phyloP scores from a whole-genome alignment of 805 yeast species.

The Nakazawaea siamensis region DNA sequence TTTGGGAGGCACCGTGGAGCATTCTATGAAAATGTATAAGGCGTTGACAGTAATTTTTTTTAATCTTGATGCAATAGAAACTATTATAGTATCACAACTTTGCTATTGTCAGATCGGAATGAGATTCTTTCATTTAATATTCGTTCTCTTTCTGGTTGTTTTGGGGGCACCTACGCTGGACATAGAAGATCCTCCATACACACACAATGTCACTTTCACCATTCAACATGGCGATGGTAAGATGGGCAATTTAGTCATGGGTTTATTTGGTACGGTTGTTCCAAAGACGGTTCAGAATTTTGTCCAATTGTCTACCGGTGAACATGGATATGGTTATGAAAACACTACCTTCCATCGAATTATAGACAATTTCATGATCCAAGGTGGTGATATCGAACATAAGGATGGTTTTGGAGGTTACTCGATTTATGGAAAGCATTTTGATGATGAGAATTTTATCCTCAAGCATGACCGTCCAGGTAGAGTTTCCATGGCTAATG shows the following conservation, averaged over 20 bases:
- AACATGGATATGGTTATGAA: slow-evolving; percentile 35
- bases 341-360: slow-evolving; percentile 67
- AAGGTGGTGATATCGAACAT: slow-evolving; percentile 79
- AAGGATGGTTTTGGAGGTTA: slow-evolving; percentile 67
- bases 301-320: slow-evolving; percentile 33
- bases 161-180: background rate
- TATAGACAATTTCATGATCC: slow-evolving; percentile 67
- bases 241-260: slow-evolving; percentile 41
- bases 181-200: slow-evolving; percentile 38
- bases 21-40: too few species aligned
- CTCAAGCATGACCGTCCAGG: slow-evolving; percentile 39
- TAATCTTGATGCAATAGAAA: too few species aligned
- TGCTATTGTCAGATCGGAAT: too few species aligned
- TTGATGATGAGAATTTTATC: slow-evolving; percentile 65
- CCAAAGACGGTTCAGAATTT: slow-evolving; percentile 62
- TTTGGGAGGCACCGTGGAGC: too few species aligned
- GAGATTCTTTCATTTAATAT: too few species aligned
- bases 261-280: slow-evolving; percentile 55
- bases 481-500: slow-evolving; percentile 42
- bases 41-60: too few species aligned
- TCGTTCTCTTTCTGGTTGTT: too few species aligned
- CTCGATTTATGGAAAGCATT: slow-evolving; percentile 67
- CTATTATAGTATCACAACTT: too few species aligned
- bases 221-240: slow-evolving; percentile 23
- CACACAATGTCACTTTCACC: slow-evolving; percentile 36